Base-by-base conservation (phyloP, 1,139 yeast species). In the Geotrichum histeridarum region DNA sequence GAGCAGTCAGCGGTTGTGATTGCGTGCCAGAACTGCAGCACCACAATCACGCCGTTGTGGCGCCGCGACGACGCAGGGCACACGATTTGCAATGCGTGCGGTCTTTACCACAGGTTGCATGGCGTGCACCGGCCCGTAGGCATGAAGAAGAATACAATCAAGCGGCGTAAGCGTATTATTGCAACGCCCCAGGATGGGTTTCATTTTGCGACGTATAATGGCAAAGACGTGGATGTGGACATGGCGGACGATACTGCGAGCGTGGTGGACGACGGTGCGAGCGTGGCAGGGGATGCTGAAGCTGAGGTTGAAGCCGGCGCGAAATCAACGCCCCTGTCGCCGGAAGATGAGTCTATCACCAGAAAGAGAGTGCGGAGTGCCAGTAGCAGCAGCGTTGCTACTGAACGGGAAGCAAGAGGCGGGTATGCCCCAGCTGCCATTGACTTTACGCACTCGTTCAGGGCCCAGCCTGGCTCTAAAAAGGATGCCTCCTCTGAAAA, bases 11-110 rank as follows among this genome's bases (percentile, higher is more conserved):
- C 61, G 32, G 54, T 82, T 54, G 86, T 85, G 2, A 81, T 85
- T 31, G 88, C 91, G 0, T 87, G 95, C 67, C 83, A 78, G 62
- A 88, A 88, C 70, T 88, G 96, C 71, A 83, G 81, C 9, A 84
- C 93, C 17, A 86, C 93, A 7, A 84, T 86, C 59, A 88, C 96
- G 0, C 95, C 96, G 0, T 73, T 88, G n/a, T 88, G 96, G 96
- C 76, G 96, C 65, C 74, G 95, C 60, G 91, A 87, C 63, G 89
- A 83, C 57, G 78, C 76, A 4, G 95, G 95, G 0, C 82, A 84
- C 61, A 84, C 93, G 37, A 86, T 87, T 37, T 88, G 95, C 73
- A 88, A 88, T 65, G 95, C 95, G 0, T 87, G 95, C 71, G 96
- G 95, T 1, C 73, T 88, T 42, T 88, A 88, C 68, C 84, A 81